Evolutionary conservation across 768 basidiomycete genomes (phyloP).

Genomic region (Leucocoprinus leucothites): DNA sequence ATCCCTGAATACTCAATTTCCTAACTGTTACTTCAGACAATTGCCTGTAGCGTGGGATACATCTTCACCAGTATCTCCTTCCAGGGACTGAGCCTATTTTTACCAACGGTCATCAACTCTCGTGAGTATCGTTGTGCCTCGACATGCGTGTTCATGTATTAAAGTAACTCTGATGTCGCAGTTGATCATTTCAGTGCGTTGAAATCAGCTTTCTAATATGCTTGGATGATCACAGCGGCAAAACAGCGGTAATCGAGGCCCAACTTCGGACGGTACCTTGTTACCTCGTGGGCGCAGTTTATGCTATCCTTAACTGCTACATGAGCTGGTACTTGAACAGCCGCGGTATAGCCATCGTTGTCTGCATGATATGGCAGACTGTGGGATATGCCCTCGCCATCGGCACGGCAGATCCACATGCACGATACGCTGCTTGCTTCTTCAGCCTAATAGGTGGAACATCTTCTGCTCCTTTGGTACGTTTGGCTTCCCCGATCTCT

Average conservation of each 20-base stretch:
- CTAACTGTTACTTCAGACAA: slow-evolving; percentile 21
- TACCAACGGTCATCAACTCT: slow-evolving; percentile 44
- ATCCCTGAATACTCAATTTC: neutral
- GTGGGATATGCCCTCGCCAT: slow-evolving; percentile 41
- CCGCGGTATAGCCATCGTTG: slow-evolving; percentile 32
- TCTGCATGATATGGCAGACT: slow-evolving; percentile 34
- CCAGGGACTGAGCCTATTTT: slow-evolving; percentile 40
- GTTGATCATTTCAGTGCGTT: slow-evolving; percentile 35
- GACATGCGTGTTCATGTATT: neutral
- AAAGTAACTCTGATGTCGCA: slow-evolving; percentile 9
- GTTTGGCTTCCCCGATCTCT: neutral
- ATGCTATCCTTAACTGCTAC: slow-evolving; percentile 34
- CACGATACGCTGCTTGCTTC: slow-evolving; percentile 47
- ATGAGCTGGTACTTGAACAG: slow-evolving; percentile 31
- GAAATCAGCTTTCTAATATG: neutral
- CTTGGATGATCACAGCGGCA: neutral
- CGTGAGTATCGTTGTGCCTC: slow-evolving; percentile 27
- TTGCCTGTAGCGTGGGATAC: slow-evolving; percentile 27
- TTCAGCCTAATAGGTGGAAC: slow-evolving; percentile 36
- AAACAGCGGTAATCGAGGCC: slow-evolving; percentile 37
- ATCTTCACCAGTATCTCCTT: slow-evolving; percentile 39
- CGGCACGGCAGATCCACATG: slow-evolving; percentile 37
- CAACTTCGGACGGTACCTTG: slow-evolving; percentile 48
- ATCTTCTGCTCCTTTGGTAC: slow-evolving; percentile 34
- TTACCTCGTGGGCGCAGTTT: slow-evolving; percentile 37